Conservation (phyloP, 1,284 basidiomycete species). For the Apiotrichum mycotoxinovorans region DNA sequence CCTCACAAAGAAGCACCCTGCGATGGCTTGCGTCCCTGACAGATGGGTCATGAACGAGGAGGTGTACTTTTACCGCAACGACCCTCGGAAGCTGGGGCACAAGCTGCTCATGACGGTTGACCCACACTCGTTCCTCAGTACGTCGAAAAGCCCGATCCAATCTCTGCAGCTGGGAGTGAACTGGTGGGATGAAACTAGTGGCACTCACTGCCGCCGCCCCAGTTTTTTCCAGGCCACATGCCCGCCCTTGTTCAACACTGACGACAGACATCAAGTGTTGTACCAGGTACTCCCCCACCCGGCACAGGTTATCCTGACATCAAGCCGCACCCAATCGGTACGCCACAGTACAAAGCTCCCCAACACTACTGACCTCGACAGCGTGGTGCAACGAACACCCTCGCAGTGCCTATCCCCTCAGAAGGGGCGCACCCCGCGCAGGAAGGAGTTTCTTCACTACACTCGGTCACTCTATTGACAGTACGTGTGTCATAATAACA, state of each 20-base stretch:
- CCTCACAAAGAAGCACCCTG: conserved; percentile 62
- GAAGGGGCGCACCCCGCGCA: conserved; percentile 47
- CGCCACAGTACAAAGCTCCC: too few species aligned
- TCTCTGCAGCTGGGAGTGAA: too few species aligned
- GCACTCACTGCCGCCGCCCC: too few species aligned
- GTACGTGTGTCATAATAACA: conserved; percentile 9
- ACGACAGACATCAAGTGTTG: not conserved
- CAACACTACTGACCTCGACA: not conserved
- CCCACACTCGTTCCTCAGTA: conserved; percentile 63
- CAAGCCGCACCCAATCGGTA: conserved; percentile 46
- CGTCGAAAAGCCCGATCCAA: too few species aligned
- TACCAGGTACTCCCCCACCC: not conserved
- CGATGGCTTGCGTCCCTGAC: conserved; percentile 61
- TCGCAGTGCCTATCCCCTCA: conserved; percentile 55
- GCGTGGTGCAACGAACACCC: conserved; percentile 72
- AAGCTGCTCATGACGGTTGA: conserved; percentile 65
- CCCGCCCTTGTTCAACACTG: not conserved
- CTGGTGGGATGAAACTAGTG: too few species aligned
- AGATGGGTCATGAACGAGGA: conserved; percentile 56
- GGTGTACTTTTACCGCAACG: conserved; percentile 69
- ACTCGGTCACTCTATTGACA: conserved; percentile 69
- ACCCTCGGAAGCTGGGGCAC: conserved; percentile 65
- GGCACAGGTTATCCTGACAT: not conserved
- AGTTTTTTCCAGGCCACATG: too few species aligned
- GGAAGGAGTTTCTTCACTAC: conserved; percentile 79